Evolutionary conservation across 2,329 filamentous ascomycete genomes (phyloP).

Genomic region (Zasmidium citrigriseum): DNA sequence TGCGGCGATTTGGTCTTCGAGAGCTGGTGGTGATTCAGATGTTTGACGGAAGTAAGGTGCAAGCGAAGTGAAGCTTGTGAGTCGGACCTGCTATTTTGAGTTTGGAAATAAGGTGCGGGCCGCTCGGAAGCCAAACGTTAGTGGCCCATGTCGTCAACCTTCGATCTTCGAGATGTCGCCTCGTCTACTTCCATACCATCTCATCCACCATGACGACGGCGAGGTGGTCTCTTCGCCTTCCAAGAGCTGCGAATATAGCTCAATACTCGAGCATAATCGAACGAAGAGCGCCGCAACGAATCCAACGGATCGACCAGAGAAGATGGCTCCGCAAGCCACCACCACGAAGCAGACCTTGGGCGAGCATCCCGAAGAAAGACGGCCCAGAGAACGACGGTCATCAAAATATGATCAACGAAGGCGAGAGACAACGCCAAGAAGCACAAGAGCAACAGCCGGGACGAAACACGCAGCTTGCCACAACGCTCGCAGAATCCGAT

Average conservation of each 20-base stretch:
- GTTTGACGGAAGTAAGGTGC: neutral
- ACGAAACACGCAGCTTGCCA: conserved; percentile 42
- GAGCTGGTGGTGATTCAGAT: no score
- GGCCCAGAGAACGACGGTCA: neutral
- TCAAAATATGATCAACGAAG: neutral
- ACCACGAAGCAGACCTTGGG: conserved; percentile 17
- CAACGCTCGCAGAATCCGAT: conserved; percentile 48
- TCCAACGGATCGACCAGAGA: conserved; percentile 14
- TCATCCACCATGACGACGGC: conserved; percentile 14
- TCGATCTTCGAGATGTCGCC: neutral
- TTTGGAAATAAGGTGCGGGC: conserved; percentile 4
- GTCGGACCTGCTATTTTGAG: conserved; percentile 1
- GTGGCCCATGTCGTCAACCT: neutral
- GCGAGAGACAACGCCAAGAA: conserved; percentile 13
- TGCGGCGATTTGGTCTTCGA: no score
- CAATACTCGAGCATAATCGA: neutral
- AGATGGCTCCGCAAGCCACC: conserved; percentile 20
- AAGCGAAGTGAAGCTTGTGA: neutral
- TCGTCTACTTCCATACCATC: neutral
- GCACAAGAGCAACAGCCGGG: conserved; percentile 25
- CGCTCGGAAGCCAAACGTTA: neutral
- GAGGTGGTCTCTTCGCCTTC: conserved; percentile 14
- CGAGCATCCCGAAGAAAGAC: conserved; percentile 2
- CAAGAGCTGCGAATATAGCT: conserved; percentile 7
- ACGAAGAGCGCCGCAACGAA: conserved; percentile 1